A percentile compares a stretch with the other conserved stretches of the same genome.
phyloP scores from a whole-genome alignment of 2,329 filamentous ascomycete species.

The Cryphonectria japonica region DNA sequence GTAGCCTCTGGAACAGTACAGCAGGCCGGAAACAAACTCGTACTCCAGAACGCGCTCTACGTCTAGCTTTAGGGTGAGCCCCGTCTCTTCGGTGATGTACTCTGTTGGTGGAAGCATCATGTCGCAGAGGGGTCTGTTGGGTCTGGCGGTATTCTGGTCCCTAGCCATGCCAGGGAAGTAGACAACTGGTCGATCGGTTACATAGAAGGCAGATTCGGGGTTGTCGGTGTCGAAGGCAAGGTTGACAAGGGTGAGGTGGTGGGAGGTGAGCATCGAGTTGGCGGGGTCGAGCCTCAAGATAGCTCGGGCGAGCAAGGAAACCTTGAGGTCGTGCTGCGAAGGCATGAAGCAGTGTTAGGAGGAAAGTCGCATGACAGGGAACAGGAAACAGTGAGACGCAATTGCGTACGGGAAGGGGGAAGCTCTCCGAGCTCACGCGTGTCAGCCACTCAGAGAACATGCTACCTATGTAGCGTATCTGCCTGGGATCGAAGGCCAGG shows the following conservation, averaged over 20 bases:
- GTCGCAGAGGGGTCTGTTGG: constrained; percentile 51
- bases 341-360: not conserved
- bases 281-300: constrained; percentile 70
- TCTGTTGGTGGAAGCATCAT: constrained; percentile 48
- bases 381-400: not conserved
- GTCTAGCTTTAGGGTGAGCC: constrained; percentile 60
- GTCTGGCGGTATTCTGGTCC: constrained; percentile 32
- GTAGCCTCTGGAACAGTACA: constrained; percentile 62
- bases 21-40: constrained; percentile 66
- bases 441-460: constrained; percentile 50
- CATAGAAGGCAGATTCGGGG: constrained; percentile 58
- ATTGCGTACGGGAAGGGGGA: constrained; percentile 46
- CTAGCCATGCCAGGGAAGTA: constrained; percentile 60
- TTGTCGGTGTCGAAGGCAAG: constrained; percentile 60
- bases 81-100: constrained; percentile 64
- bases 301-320: constrained; percentile 52
- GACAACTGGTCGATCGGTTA: constrained; percentile 68
- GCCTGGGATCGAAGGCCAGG: constrained; percentile 52
- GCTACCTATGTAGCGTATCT: constrained; percentile 55
- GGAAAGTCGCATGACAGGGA: too few relatives aligned
- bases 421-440: constrained; percentile 42
- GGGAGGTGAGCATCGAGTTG: constrained; percentile 67
- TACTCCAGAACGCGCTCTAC: constrained; percentile 65
- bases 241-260: constrained; percentile 61
- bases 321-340: constrained; percentile 49